phyloP scores from a whole-genome alignment of 495 filamentous ascomycete species.

The Sporormia fimetaria region DNA sequence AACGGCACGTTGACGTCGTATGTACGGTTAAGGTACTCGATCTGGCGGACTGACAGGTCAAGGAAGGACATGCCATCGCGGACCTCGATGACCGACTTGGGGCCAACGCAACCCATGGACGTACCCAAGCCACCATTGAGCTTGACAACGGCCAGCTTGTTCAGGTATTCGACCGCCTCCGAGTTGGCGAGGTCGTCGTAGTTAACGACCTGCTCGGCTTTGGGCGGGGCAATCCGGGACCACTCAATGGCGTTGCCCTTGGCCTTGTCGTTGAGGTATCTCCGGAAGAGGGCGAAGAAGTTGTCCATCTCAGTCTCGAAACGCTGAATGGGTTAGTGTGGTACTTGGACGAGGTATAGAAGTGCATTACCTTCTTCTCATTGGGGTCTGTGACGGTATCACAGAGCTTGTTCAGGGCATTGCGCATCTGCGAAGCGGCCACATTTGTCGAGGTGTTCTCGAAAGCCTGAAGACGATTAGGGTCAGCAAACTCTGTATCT shows the following conservation, averaged over 20 bases:
- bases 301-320: constrained; percentile 99
- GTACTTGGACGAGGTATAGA: constrained; percentile 3
- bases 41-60: constrained; percentile 95
- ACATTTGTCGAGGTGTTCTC: constrained; percentile 98
- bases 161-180: constrained; percentile 83
- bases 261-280: constrained; percentile 96
- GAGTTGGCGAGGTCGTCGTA: constrained; percentile 78
- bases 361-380: constrained; percentile 78
- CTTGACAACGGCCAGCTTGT: constrained; percentile 97
- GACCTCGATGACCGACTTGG: constrained; percentile 99
- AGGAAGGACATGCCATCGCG: constrained; percentile 99
- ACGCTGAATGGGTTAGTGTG: constrained; percentile 35
- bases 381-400: constrained; percentile 74
- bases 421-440: constrained; percentile 97
- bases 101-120: constrained; percentile 98
- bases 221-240: constrained; percentile 89
- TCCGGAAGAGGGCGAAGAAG: constrained; percentile 96
- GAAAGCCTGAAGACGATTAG: constrained; percentile 62
- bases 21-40: constrained; percentile 97
- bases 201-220: constrained; percentile 81
- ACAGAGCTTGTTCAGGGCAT: constrained; percentile 81
- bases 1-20: constrained; percentile 97
- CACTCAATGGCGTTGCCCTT: constrained; percentile 90
- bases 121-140: constrained; percentile 98
- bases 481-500: constrained; percentile 11